Evolutionary conservation across 495 filamentous ascomycete genomes (phyloP).

Genomic region (Xylaria palmicola): DNA sequence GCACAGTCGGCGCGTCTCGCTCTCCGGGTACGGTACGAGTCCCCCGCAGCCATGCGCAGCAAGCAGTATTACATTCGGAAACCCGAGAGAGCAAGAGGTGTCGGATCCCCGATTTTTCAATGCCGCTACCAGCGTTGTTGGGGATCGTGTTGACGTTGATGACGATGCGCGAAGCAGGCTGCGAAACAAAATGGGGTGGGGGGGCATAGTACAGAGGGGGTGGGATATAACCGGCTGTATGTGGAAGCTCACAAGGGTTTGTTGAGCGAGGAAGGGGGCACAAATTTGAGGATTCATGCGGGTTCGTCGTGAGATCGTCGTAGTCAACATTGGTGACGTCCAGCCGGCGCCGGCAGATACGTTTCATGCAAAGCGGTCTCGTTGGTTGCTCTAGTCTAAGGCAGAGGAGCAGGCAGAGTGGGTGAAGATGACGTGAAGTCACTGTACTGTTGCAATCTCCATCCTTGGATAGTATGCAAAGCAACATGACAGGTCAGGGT

Average conservation of each 20-base stretch:
- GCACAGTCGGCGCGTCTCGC: too few species aligned
- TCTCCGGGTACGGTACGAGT: too few species aligned
- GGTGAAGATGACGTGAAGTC: neutral
- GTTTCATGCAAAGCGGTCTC: neutral
- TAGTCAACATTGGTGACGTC: neutral
- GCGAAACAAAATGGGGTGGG: neutral
- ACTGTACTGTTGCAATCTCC: neutral
- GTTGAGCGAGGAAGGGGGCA: neutral
- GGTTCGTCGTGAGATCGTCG: neutral
- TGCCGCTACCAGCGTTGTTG: neutral
- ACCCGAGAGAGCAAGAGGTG: neutral
- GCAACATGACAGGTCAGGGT: neutral
- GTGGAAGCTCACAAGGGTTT: neutral
- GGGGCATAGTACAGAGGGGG: neutral
- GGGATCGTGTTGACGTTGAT: neutral
- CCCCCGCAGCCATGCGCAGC: too few species aligned
- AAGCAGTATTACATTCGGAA: neutral
- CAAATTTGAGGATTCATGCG: constrained; percentile 2
- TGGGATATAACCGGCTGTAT: neutral
- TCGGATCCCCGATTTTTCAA: neutral
- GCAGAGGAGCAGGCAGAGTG: neutral
- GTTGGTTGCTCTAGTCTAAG: neutral
- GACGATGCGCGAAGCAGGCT: neutral
- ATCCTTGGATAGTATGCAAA: neutral
- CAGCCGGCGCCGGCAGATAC: neutral